Conservation (phyloP, 306 rosid genomes). For the Cucurbita ficifolia region DNA sequence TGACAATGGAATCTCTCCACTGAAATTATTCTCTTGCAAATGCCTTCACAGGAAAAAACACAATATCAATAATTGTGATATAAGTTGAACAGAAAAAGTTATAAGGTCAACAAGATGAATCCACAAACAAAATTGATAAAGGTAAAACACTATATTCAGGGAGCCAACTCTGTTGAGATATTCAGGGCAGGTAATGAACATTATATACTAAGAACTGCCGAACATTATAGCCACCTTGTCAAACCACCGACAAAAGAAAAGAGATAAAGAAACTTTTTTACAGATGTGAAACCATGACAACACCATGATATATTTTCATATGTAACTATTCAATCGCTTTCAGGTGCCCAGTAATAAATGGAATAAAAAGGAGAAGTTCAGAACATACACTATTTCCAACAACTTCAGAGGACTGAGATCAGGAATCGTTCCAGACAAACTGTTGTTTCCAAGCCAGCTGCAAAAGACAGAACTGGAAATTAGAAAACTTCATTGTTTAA, state of each 20-base stretch:
- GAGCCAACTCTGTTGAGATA: neutral
- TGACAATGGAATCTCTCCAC: conserved; percentile 68
- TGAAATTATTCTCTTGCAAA: conserved; percentile 67
- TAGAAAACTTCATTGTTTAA: conserved; percentile 4
- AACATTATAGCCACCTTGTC: neutral
- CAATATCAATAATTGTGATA: conserved; percentile 4
- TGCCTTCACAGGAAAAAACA: conserved; percentile 30
- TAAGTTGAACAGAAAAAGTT: neutral
- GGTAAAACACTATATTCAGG: neutral
- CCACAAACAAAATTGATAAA: neutral
- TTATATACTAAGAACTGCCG: neutral
- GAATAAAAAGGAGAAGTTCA: neutral
- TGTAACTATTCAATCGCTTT: neutral
- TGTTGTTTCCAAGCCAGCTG: conserved; percentile 87
- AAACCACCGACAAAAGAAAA: neutral
- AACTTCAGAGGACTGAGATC: conserved; percentile 47
- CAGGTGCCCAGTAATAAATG: conserved; percentile 3
- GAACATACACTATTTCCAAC: conserved; percentile 67
- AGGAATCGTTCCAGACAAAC: conserved; percentile 66
- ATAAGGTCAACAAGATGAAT: neutral
- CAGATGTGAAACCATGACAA: neutral
- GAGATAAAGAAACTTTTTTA: neutral
- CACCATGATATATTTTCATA: neutral
- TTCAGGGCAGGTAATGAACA: neutral
- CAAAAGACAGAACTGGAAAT: conserved; percentile 10